phyloP scores from a whole-genome alignment of 2,329 filamentous ascomycete species.

The Epichloe aotearoae region DNA sequence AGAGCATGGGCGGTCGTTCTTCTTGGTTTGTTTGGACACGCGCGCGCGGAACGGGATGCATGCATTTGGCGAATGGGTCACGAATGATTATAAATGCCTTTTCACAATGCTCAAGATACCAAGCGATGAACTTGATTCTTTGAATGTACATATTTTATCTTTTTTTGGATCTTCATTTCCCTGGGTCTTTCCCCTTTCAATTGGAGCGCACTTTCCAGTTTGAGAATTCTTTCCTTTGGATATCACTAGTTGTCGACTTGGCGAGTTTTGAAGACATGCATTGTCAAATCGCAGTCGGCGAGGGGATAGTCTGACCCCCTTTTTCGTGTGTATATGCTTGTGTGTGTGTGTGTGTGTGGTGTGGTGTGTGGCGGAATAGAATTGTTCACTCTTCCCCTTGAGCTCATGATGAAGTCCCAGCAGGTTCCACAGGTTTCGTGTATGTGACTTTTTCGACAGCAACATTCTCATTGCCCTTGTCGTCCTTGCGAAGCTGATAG shows the following conservation, averaged over 20 bases:
- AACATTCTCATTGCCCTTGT: conserved; percentile 63
- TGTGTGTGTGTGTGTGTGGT: background rate
- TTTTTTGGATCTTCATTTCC: conserved; percentile 10
- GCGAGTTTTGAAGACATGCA: conserved; percentile 7
- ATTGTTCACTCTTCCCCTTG: background rate
- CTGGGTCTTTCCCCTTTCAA: conserved; percentile 4
- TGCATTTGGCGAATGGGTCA: conserved; percentile 13
- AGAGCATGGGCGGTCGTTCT: background rate
- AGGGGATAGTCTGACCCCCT: background rate
- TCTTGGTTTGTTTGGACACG: background rate
- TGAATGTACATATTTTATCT: conserved; percentile 17
- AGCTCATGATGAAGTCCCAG: conserved; percentile 35
- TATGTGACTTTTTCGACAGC: conserved; percentile 75
- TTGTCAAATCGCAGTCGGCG: conserved; percentile 9
- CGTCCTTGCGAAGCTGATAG: conserved; percentile 71
- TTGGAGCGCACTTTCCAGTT: conserved; percentile 6
- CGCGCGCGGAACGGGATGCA: conserved; percentile 7
- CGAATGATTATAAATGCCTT: conserved; percentile 12
- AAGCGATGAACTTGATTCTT: conserved; percentile 19
- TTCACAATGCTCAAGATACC: conserved; percentile 21
- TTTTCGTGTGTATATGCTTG: background rate
- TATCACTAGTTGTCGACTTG: conserved; percentile 4
- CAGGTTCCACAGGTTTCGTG: conserved; percentile 57
- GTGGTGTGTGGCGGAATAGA: background rate
- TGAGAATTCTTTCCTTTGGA: conserved; percentile 9